Evolutionary conservation across 2,329 filamentous ascomycete species (phyloP).

Genomic region (Whalleya microplaca): DNA sequence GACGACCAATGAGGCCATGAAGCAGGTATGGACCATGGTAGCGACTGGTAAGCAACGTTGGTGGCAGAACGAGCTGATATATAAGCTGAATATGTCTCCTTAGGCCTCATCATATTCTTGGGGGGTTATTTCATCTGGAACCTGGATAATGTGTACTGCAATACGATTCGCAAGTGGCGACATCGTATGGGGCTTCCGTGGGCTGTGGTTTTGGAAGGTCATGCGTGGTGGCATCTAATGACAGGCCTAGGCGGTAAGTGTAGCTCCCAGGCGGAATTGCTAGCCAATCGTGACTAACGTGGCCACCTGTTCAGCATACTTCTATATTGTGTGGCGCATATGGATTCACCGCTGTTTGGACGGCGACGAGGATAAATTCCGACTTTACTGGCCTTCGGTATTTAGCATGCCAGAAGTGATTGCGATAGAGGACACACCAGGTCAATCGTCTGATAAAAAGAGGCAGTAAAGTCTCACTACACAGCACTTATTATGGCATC

Average conservation of each 20-base stretch:
- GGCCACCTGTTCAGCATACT: constrained; percentile 61
- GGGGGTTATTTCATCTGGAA: constrained; percentile 78
- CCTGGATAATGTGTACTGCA: constrained; percentile 78
- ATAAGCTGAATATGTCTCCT: constrained; percentile 23
- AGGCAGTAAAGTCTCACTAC: constrained; percentile 13
- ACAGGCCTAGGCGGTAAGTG: constrained; percentile 66
- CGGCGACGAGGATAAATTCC: constrained; percentile 71
- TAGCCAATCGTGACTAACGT: constrained; percentile 15
- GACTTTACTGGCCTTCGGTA: constrained; percentile 69
- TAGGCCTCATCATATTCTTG: constrained; percentile 71
- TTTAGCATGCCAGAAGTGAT: constrained; percentile 57
- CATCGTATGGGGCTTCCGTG: constrained; percentile 74
- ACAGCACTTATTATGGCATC: background rate
- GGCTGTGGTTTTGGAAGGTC: constrained; percentile 69
- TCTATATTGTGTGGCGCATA: constrained; percentile 82
- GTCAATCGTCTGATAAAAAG: constrained; percentile 32
- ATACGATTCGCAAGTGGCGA: constrained; percentile 66
- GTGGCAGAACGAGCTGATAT: constrained; percentile 25
- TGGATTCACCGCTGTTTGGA: constrained; percentile 81
- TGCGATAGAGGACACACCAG: constrained; percentile 29
- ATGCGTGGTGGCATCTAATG: constrained; percentile 71
- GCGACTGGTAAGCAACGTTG: constrained; percentile 45
- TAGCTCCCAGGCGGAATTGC: background rate
- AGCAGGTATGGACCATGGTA: constrained; percentile 78
- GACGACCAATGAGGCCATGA: constrained; percentile 43